phyloP scores from a whole-genome alignment of 2,329 filamentous ascomycete species.

The Alternaria sp. region DNA sequence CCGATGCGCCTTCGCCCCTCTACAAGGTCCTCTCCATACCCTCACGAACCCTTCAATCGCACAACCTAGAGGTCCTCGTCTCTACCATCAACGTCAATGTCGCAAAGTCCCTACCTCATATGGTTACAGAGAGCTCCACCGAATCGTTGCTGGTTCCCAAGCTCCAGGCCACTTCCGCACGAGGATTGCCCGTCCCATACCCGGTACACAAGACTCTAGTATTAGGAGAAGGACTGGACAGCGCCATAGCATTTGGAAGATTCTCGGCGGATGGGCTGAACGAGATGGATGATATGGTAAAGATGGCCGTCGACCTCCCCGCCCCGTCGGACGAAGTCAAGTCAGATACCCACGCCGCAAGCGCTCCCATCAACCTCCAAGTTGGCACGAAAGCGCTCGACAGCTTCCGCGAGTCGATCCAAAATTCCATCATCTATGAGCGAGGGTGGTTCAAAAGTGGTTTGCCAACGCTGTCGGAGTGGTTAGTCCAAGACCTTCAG shows the following conservation, averaged over 20 bases:
- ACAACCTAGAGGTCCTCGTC: constrained; percentile 69
- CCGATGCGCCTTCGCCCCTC: constrained; percentile 57
- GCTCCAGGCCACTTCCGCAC: constrained; percentile 71
- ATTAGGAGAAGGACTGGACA: constrained; percentile 74
- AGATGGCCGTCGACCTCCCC: constrained; percentile 65
- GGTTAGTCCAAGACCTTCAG: constrained; percentile 59
- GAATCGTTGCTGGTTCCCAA: constrained; percentile 76
- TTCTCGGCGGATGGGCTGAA: constrained; percentile 48
- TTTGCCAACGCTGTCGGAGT: constrained; percentile 67
- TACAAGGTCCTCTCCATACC: constrained; percentile 68
- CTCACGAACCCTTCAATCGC: constrained; percentile 65
- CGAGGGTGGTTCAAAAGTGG: constrained; percentile 76
- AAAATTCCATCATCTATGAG: constrained; percentile 75
- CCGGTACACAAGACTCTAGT: constrained; percentile 85
- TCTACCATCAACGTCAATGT: constrained; percentile 59
- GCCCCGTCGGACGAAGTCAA: constrained; percentile 48
- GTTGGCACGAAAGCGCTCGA: constrained; percentile 68
- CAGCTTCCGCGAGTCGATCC: constrained; percentile 71
- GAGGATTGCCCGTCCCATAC: constrained; percentile 72
- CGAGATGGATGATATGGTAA: constrained; percentile 54
- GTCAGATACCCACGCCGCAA: constrained; percentile 18
- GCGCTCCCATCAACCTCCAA: constrained; percentile 65
- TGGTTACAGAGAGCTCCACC: constrained; percentile 53
- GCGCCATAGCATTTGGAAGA: constrained; percentile 62
- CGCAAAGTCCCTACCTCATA: constrained; percentile 35